phyloP scores from a whole-genome alignment of 2,329 filamentous ascomycete genomes.

The Aspergillus sp. region DNA sequence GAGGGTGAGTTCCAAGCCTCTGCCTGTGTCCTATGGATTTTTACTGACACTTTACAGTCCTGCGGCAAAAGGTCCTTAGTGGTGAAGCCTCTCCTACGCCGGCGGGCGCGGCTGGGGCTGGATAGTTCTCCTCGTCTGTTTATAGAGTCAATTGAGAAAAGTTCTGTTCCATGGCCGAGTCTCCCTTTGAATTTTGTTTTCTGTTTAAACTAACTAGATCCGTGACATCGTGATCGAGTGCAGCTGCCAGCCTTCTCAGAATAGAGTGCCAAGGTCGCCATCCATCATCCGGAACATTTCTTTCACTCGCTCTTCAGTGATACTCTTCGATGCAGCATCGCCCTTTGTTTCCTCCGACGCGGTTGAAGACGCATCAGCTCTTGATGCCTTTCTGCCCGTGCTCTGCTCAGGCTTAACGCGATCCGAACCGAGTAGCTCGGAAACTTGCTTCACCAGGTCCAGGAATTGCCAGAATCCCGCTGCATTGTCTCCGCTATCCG shows the following conservation, averaged over 20 bases:
- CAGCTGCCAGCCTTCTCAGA: constrained; percentile 8
- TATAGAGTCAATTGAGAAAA: too few species aligned
- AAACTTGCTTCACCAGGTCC: constrained; percentile 23
- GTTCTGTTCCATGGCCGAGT: too few species aligned
- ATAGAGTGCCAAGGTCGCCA: constrained; percentile 20
- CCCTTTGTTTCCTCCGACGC: background rate
- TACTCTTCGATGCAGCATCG: constrained; percentile 1
- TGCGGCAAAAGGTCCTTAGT: constrained; percentile 44
- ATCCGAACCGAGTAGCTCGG: constrained; percentile 21
- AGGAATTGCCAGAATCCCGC: constrained; percentile 30
- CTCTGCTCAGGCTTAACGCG: background rate
- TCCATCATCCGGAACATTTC: constrained; percentile 9
- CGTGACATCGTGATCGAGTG: too few species aligned
- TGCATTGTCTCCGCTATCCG: constrained; percentile 8
- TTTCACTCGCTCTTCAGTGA: constrained; percentile 5
- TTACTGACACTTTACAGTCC: constrained; percentile 28
- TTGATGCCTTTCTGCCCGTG: constrained; percentile 1
- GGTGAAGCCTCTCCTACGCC: constrained; percentile 30
- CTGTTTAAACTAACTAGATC: too few species aligned
- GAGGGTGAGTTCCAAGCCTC: constrained; percentile 52
- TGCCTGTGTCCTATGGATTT: background rate
- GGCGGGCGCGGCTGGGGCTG: constrained; percentile 19
- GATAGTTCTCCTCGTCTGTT: too few species aligned
- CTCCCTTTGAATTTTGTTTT: background rate
- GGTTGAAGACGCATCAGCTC: background rate